Conservation (phyloP, 495 filamentous ascomycete genomes). For the Aspergillus biplanus region DNA sequence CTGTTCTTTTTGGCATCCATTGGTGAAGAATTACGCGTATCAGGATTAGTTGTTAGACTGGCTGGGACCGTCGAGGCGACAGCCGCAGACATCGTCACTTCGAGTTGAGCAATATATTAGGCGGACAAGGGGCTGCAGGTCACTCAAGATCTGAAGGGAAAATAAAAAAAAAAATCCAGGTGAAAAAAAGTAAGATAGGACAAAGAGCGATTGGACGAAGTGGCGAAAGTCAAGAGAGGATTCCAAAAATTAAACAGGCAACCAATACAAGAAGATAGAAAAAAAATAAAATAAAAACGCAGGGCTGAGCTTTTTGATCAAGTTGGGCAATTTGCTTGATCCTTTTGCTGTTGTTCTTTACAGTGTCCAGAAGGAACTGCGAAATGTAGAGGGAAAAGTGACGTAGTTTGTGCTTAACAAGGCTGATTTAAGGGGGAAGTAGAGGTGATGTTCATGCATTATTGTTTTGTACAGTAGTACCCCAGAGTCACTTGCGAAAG, state of each 20-base stretch:
- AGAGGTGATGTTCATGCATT: slow-evolving; percentile 15
- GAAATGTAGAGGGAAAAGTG: slow-evolving; percentile 15
- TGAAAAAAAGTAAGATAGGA: slow-evolving; percentile 19
- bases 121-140: slow-evolving; percentile 22
- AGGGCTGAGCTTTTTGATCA: slow-evolving; percentile 7
- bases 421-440: slow-evolving; percentile 12
- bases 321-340: slow-evolving; percentile 16
- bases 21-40: slow-evolving; percentile 38
- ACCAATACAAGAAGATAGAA: slow-evolving; percentile 14
- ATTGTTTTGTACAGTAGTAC: slow-evolving; percentile 15
- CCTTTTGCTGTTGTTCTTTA: slow-evolving; percentile 10
- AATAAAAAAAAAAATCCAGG: slow-evolving; percentile 19
- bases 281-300: slow-evolving; percentile 10
- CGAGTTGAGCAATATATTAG: slow-evolving; percentile 22
- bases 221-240: slow-evolving; percentile 22
- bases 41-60: slow-evolving; percentile 35
- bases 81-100: slow-evolving; percentile 49
- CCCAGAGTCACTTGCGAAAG: slow-evolving; percentile 17
- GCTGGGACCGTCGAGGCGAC: slow-evolving; percentile 48
- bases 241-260: slow-evolving; percentile 8
- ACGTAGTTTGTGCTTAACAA: slow-evolving; percentile 15
- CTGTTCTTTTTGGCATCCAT: slow-evolving; percentile 58
- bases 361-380: slow-evolving; percentile 10
- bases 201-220: slow-evolving; percentile 20
- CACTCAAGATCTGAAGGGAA: slow-evolving; percentile 21